phyloP scores from a whole-genome alignment of 2,329 filamentous ascomycete genomes.

The Berkeleyomyces basicola region DNA sequence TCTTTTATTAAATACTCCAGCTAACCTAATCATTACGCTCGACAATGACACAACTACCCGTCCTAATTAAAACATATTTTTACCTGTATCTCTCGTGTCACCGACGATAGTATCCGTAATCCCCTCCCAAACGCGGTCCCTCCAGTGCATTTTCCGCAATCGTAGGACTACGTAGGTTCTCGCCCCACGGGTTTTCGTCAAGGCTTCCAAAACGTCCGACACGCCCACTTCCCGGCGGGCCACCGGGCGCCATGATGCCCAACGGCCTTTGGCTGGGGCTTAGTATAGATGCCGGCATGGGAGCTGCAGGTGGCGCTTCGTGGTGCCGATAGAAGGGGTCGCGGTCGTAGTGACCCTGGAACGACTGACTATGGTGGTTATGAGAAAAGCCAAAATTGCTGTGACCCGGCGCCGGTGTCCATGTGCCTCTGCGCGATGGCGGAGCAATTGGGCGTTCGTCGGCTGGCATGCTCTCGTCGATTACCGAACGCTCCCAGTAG shows the following conservation, averaged over 20 bases:
- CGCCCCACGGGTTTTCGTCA: not conserved
- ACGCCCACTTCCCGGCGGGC: not conserved
- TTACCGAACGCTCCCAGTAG: slow-evolving; percentile 1
- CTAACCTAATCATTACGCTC: too few species aligned
- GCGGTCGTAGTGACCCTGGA: slow-evolving; percentile 1
- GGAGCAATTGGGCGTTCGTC: not conserved
- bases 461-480: not conserved
- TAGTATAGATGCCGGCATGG: slow-evolving; percentile 3
- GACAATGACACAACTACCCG: too few species aligned
- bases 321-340: not conserved
- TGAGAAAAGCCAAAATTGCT: slow-evolving; percentile 2
- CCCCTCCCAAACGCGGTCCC: not conserved
- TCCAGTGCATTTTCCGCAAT: slow-evolving; percentile 1
- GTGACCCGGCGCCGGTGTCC: slow-evolving; percentile 5
- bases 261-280: not conserved
- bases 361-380: slow-evolving; percentile 6
- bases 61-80: not conserved
- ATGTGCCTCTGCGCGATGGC: slow-evolving; percentile 3
- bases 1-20: not conserved
- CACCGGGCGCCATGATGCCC: not conserved
- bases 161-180: not conserved
- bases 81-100: not conserved
- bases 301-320: slow-evolving; percentile 1
- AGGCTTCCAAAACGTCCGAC: not conserved
- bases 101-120: not conserved